Base-by-base conservation (phyloP, 192 early-diverging fungal genomes). In the Backusella mclennaniae region DNA sequence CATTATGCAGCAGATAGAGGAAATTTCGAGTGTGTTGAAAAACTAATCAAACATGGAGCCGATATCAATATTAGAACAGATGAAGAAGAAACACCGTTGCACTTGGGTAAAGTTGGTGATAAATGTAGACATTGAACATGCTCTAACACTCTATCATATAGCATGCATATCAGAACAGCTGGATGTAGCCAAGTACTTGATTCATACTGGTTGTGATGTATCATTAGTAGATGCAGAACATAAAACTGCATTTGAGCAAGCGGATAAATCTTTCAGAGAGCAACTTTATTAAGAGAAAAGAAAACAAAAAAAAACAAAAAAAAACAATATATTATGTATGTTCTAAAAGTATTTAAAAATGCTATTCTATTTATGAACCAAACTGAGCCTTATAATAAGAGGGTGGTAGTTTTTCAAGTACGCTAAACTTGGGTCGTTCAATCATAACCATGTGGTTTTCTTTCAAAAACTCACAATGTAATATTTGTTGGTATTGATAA, bases 361-460 rank as follows among this genome's bases (percentile, higher is more conserved):
- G 23, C n/a, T 11, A 70, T 69, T 36, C 46, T 70, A 59, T 75
- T 70, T 93, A 93, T 46, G 89, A 89, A 72, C 95, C 96, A 83
- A 93, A 99, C 83, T 91, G 90, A 77, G 95, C 88, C 79, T 91
- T 92, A 80, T 93, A 92, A 85, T 90, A 97, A 9, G 90, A 93
- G 23, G 90, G 87, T 39, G 95, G 95, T 71, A 99, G 76, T 12
- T 87, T 89, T 74, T 90, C 89, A 63, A 95, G 77, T 38, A 98
- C 92, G 42, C 90, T 89, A 73, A 93, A 85, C 82, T 93, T 91
- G 7, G 97, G 95, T 76, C 96, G 86, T 85, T 99, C 97, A 15
- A 98, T 90, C 31, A 95, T 92, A 0, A 97, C 90, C 85, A 97
- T 85, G 52, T 94, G 90, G 80, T 90, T 86, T 21, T 79, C 79